Conservation (phyloP, 2,329 filamentous ascomycete genomes). For the Alternaria viburni region DNA sequence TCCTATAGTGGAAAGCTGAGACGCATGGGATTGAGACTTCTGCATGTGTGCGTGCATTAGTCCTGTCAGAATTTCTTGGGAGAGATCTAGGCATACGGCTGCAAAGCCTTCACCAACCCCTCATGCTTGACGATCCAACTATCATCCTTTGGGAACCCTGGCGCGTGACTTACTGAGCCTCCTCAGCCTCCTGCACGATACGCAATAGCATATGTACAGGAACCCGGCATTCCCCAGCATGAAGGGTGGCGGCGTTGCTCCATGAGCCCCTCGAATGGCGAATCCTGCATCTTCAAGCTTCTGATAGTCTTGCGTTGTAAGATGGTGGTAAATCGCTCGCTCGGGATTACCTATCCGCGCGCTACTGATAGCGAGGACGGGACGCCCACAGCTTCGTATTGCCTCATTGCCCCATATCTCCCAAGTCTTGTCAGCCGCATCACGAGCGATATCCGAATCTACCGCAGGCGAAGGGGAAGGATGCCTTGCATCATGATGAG, state of each 20-base stretch:
- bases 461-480: conserved; percentile 34
- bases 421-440: conserved; percentile 34
- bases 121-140: conserved; percentile 31
- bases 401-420: conserved; percentile 38
- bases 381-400: conserved; percentile 41
- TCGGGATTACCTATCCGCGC: conserved; percentile 32
- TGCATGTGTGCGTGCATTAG: not conserved
- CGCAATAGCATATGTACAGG: conserved; percentile 54
- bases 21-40: not conserved
- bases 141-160: conserved; percentile 30
- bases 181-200: conserved; percentile 64
- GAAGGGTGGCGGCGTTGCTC: conserved; percentile 63
- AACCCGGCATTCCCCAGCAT: conserved; percentile 60
- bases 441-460: conserved; percentile 27
- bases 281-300: conserved; percentile 60
- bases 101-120: conserved; percentile 26
- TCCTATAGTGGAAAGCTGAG: not conserved
- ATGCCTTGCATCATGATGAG: conserved; percentile 38
- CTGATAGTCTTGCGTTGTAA: conserved; percentile 59
- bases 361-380: conserved; percentile 39
- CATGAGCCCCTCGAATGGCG: conserved; percentile 60
- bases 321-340: conserved; percentile 43
- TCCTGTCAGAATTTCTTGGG: not conserved
- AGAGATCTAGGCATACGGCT: not conserved
- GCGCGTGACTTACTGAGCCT: conserved; percentile 43